phyloP scores from a whole-genome alignment of 1,284 basidiomycete species.

The Volvariella surrecta region DNA sequence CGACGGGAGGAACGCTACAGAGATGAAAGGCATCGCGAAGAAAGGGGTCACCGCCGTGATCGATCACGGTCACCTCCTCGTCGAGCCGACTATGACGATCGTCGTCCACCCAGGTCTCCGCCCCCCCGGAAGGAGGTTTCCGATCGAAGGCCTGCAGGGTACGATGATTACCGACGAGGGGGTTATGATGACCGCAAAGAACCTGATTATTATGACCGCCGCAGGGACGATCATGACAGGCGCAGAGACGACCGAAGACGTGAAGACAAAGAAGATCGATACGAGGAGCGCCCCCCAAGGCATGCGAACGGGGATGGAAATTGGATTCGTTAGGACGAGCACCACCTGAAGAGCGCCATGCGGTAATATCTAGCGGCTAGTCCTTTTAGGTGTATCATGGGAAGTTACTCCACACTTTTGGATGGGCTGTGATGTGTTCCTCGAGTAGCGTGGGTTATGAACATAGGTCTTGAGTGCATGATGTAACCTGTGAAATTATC shows the following conservation, averaged over 20 bases:
- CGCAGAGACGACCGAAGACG: constrained; percentile 67
- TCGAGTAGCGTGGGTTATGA: too few species aligned
- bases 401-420: too few species aligned
- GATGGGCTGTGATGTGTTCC: too few species aligned
- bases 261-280: constrained; percentile 71
- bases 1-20: constrained; percentile 49
- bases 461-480: too few species aligned
- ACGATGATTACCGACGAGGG: constrained; percentile 73
- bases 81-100: constrained; percentile 56
- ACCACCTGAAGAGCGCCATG: constrained; percentile 28
- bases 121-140: constrained; percentile 66
- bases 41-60: constrained; percentile 54
- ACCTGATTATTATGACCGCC: constrained; percentile 75
- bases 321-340: constrained; percentile 58
- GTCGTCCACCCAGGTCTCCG: constrained; percentile 67
- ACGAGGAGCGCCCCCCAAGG: constrained; percentile 61
- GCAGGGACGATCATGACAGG: constrained; percentile 63
- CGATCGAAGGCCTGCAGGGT: constrained; percentile 78
- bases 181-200: constrained; percentile 68
- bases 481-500: too few species aligned
- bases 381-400: too few species aligned
- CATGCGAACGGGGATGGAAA: constrained; percentile 66
- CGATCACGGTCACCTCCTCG: constrained; percentile 67
- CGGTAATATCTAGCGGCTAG: too few species aligned
- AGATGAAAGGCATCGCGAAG: constrained; percentile 51